Base-by-base conservation (phyloP, 805 yeast genomes). In the Myxozyma mucilagina region DNA sequence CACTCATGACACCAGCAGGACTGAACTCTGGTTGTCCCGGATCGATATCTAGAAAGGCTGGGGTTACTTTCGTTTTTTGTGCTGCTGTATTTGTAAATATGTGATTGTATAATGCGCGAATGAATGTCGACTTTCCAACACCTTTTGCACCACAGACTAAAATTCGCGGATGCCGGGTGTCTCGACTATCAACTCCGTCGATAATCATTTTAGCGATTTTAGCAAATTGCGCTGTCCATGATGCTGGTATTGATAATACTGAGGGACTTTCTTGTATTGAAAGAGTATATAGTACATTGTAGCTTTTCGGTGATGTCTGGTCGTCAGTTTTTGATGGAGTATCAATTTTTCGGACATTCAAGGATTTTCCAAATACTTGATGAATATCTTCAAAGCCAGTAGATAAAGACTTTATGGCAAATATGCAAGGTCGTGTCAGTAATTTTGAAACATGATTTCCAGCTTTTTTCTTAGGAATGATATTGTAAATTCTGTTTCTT, bases 21-120 rank as follows among this genome's bases (percentile, higher is more conserved):
- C 91, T 84, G 64, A 80, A 84, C 68, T 89, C 96, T 0, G 96
- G 84, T 70, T 91, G 97, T 0, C 96, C 97, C 0, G 97, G 96
- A 70, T 92, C 98, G 0, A 90, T 71, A 68, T 92, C 97, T 44
- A 92, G 66, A 42, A 85, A 80, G 4, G 68, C 67, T 2, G 68
- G 65, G 1, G 65, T 47, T 1, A 67, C 31, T 14, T 38, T 20
- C n/a, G 38, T 14, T 65, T 0, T 56, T 32, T 7, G 16, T 13
- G 43, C 11, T 18, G 47, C 4, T 20, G 54, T n/a, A 9, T 45
- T 13, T 2, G 57, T 41, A 9, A 39, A 3, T 3, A 59, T 13
- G 6, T 53, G 14, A 67, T 89, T 87, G 4, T 83, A 57, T 5
- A 90, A 70, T 1, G 83, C 63, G 63, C 83, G 81, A 11, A 84